Base-by-base conservation (phyloP, 306 rosid species). In the Citrullus amarus region DNA sequence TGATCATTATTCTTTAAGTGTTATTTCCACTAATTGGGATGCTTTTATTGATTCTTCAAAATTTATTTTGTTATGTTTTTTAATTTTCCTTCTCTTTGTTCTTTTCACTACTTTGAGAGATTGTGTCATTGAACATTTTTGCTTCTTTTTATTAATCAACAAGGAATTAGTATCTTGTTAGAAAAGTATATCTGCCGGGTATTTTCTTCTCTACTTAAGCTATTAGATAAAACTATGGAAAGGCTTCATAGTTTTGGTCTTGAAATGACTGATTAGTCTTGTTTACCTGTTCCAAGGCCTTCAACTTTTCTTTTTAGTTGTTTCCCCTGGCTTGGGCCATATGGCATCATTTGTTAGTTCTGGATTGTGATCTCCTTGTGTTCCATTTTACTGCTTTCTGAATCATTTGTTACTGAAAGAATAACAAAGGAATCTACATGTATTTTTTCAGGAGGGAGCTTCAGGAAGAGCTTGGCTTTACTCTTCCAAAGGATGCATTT, bases 381-480 rank as follows among this genome's bases (percentile, higher is more conserved):
- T 44, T 77, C 20, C 38, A 43, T 44, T 77, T 18, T n/a, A 76
- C 8, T 76, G 34, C 34, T 72, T 28, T 71, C 8, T 72, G 43
- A 50, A 72, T 50, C 76, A 46, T 16, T 12, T 70, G 41, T 13
- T 48, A 71, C 56, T 72, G 46, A 50, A 73, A 16, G 17, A 25
- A 16, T 48, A 13, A 46, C 8, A 44, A 77, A 16, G 43, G 20
- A 41, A n/a, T 44, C 22, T 46, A 78, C 58, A 22, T 71, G 69
- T 81, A 18, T 79, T 60, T 80, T 87, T 82, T 81, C 90, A 95
- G 98, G 88, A 91, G 96, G 88, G 97, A 95, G 87, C 93, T 95
- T 13, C 86, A 91, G 79, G 97, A 92, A 84, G 97, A 95, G 92
- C 92, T 95, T n/a, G 97, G 97, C 53, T 59, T 95, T 81, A 83